Evolutionary conservation across 345 rosid species (phyloP).

Genomic region (Schrenkiella parvula): DNA sequence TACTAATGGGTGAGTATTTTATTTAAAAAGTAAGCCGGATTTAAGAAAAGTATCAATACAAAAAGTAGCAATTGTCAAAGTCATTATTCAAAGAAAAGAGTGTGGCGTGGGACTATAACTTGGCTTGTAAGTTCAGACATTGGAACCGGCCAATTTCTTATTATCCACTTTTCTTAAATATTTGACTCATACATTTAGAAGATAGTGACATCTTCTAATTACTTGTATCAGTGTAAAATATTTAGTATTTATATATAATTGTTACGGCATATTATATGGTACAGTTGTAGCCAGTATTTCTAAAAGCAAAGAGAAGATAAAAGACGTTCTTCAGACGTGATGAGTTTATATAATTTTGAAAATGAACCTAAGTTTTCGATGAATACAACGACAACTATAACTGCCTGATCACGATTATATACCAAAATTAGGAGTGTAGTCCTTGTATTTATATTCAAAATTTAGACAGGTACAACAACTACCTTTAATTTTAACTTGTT

Average conservation of each 20-base stretch:
- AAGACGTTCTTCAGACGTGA: not conserved
- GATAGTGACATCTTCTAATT: slow-evolving; percentile 25
- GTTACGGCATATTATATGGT: not conserved
- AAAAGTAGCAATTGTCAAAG: slow-evolving; percentile 16
- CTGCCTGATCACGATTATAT: slow-evolving; percentile 8
- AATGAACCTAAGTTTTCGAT: not conserved
- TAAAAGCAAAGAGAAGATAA: not conserved
- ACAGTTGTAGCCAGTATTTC: slow-evolving; percentile 11
- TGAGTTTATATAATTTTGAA: not conserved
- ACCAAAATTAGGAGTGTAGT: slow-evolving; percentile 16
- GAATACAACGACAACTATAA: slow-evolving; percentile 11
- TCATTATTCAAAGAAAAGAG: slow-evolving; percentile 21
- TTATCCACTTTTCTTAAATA: slow-evolving; percentile 7
- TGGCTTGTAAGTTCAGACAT: slow-evolving; percentile 34
- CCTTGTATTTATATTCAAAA: not conserved
- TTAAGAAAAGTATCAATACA: not conserved
- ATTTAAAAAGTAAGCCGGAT: not conserved
- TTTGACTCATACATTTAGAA: slow-evolving; percentile 8
- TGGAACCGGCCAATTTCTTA: slow-evolving; percentile 31
- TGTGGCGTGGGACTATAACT: slow-evolving; percentile 29
- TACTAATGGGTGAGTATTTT: not conserved
- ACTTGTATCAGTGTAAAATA: not conserved
- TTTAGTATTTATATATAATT: not conserved
- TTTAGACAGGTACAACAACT: slow-evolving; percentile 14
- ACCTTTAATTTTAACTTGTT: not conserved